Base-by-base conservation (phyloP, 78 protist genomes). In the Tieghemostelium lacteum region DNA sequence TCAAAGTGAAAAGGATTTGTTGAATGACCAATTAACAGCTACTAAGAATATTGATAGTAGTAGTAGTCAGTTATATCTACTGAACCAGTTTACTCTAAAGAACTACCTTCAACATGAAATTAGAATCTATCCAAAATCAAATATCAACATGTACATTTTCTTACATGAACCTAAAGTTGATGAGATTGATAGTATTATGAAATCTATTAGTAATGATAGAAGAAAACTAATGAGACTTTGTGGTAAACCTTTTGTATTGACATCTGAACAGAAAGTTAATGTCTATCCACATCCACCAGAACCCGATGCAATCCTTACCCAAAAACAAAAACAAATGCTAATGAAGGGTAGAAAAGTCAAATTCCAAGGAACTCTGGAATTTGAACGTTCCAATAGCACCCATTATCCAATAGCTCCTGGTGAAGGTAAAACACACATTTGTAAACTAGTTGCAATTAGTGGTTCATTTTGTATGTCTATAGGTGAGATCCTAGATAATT, bases 381-480 rank as follows among this genome's bases (percentile, higher is more conserved):
- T 83, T 33, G 91, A 83, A 45, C 26, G 91, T 36, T 83, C 91
- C 0, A 74, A 83, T 69, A 31, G 78, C 2, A 83, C 78, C n/a
- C 91, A 83, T 54, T 83, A 83, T 29, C 91, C 91, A 22, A 83
- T 83, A n/a, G 91, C 77, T 29, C 91, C 91, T 1, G 91, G 80
- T 40, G 91, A 83, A 33, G 91, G 91, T n/a, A 66, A 69, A 36
- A 83, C 91, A 10, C 91, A 83, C 34, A 83, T 83, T 64, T 55
- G 57, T 36, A 83, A 83, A 52, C 66, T 83, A 12, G 91, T 83
- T 20, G 39, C 65, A n/a, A 69, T 83, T 24, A 58, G 37, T 45
- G 91, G 91, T n/a, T 58, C 72, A 2, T 83, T 33, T 31, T 83
- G 91, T 33, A 83, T 83, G 91, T 83, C 91, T 20, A 42, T 83